Evolutionary conservation across 257 asterid species (phyloP).

Genomic region (Cynanchum wilfordii): DNA sequence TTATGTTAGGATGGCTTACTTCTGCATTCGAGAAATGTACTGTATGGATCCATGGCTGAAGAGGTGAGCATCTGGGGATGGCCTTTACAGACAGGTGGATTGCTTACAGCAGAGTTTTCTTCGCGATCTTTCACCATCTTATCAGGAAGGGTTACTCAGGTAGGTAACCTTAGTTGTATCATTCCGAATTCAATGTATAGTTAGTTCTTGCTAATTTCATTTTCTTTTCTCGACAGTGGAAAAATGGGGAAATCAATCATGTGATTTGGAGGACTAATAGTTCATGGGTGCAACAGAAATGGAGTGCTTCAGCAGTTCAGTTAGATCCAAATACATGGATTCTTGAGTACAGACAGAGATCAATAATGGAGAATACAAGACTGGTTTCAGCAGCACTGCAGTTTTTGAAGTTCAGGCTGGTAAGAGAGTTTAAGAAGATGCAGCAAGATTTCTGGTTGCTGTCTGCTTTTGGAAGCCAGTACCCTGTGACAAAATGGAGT

Average conservation of each 20-base stretch:
- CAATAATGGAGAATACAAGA: slow-evolving; percentile 41
- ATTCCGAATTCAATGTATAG: neutral
- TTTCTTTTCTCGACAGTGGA: slow-evolving; percentile 50
- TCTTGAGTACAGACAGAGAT: slow-evolving; percentile 51
- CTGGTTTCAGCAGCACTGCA: slow-evolving; percentile 42
- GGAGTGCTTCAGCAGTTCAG: slow-evolving; percentile 71
- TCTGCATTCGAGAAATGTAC: slow-evolving; percentile 48
- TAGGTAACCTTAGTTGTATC: slow-evolving; percentile 15
- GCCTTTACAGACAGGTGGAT: slow-evolving; percentile 83
- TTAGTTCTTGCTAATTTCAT: neutral
- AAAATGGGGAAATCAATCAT: slow-evolving; percentile 36
- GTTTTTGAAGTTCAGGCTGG: slow-evolving; percentile 46
- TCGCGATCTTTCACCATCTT: slow-evolving; percentile 50
- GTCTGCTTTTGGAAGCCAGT: slow-evolving; percentile 27
- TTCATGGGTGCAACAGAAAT: slow-evolving; percentile 63
- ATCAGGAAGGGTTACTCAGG: slow-evolving; percentile 76
- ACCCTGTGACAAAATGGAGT: slow-evolving; percentile 20
- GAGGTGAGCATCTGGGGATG: slow-evolving; percentile 92
- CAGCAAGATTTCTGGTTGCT: slow-evolving; percentile 43
- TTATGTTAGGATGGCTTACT: slow-evolving; percentile 54
- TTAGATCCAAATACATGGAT: slow-evolving; percentile 85
- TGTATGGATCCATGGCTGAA: slow-evolving; percentile 51
- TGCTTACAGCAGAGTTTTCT: slow-evolving; percentile 57
- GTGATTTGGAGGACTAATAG: slow-evolving; percentile 32
- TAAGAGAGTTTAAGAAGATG: slow-evolving; percentile 37